phyloP scores from a whole-genome alignment of 2,329 filamentous ascomycete species.

The Dactylellina leptospora region DNA sequence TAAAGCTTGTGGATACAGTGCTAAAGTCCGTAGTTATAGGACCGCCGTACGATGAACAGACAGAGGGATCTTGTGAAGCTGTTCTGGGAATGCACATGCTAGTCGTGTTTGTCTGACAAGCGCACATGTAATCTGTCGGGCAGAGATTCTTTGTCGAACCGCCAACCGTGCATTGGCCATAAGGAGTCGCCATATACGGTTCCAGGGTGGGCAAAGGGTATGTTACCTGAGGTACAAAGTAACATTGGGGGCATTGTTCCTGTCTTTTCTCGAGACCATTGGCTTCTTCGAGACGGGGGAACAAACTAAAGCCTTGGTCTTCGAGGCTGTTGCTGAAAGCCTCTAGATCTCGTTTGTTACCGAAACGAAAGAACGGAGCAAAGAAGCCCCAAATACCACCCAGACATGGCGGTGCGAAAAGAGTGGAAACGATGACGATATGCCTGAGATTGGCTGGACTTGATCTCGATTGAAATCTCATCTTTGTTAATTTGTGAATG shows the following conservation, averaged over 20 bases:
- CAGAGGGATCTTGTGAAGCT: neutral
- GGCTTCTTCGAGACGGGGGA: neutral
- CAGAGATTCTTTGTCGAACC: conserved; percentile 22
- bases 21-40: neutral
- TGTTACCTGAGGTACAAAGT: neutral
- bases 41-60: conserved; percentile 9
- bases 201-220: neutral
- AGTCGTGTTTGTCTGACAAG: conserved; percentile 14
- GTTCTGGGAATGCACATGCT: conserved; percentile 41
- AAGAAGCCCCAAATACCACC: neutral
- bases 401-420: neutral
- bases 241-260: conserved; percentile 6
- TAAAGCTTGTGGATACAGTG: neutral
- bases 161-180: neutral
- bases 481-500: neutral
- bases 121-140: conserved; percentile 15
- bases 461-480: conserved; percentile 5
- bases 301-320: neutral
- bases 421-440: neutral
- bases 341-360: conserved; percentile 7
- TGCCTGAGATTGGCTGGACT: neutral
- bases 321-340: neutral
- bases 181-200: conserved; percentile 32
- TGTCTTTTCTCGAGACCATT: conserved; percentile 17
- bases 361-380: neutral